A percentile compares a stretch with the other conserved stretches of the same genome.
phyloP scores from a whole-genome alignment of 176 grass and related monocot species.

The Ensete ventricosum region DNA sequence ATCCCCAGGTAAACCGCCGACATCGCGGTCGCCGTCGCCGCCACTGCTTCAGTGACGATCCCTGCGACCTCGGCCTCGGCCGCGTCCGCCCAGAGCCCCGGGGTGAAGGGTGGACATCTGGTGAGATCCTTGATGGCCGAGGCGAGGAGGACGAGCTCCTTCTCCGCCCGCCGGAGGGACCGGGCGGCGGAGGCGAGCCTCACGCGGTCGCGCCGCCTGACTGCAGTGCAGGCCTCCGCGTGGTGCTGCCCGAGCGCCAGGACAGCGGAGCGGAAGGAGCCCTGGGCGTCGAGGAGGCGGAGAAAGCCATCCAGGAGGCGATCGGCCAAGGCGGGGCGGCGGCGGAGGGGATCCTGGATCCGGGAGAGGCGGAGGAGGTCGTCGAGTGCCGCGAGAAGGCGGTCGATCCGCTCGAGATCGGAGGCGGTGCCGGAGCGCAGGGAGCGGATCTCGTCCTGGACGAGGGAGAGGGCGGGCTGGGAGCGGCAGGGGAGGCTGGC shows the following conservation, averaged over 20 bases:
- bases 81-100: not conserved
- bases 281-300: slow-evolving; percentile 56
- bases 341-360: slow-evolving; percentile 31
- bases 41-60: not conserved
- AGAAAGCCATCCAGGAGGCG: slow-evolving; percentile 59
- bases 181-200: slow-evolving; percentile 23
- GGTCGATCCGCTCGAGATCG: slow-evolving; percentile 34
- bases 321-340: slow-evolving; percentile 10
- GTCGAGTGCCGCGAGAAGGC: slow-evolving; percentile 35
- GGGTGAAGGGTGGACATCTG: not conserved
- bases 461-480: slow-evolving; percentile 45
- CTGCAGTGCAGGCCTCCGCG: slow-evolving; percentile 28
- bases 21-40: not conserved
- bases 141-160: slow-evolving; percentile 41
- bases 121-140: not conserved
- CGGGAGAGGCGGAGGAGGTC: slow-evolving; percentile 42
- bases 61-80: slow-evolving; percentile 34
- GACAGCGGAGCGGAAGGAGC: slow-evolving; percentile 39
- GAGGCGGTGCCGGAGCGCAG: not conserved
- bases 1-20: not conserved
- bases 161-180: slow-evolving; percentile 29
- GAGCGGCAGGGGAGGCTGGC: slow-evolving; percentile 57
- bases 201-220: slow-evolving; percentile 35
- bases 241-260: slow-evolving; percentile 44
- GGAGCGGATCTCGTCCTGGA: slow-evolving; percentile 35